A percentile compares a stretch with the other conserved stretches of the same genome.
Conservation (phyloP, 768 basidiomycete genomes). For the Podaxis carcinomalis region DNA sequence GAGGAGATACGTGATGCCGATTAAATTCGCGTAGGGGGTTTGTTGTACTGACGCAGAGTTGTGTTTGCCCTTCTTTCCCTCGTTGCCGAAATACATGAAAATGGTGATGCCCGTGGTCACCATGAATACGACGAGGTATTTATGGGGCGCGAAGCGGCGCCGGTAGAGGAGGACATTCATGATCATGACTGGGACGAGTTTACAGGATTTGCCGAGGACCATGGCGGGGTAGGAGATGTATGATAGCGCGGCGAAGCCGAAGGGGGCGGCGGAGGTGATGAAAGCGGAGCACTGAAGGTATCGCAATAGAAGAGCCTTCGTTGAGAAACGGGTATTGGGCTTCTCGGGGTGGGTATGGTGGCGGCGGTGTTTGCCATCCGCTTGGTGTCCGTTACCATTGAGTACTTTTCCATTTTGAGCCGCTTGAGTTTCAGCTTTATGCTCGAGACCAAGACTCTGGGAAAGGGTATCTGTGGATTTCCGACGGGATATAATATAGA, state of each 20-base stretch:
- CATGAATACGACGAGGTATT: conserved; percentile 92
- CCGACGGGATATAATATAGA: conserved; percentile 66
- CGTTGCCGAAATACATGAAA: conserved; percentile 87
- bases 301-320: conserved; percentile 53
- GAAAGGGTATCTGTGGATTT: conserved; percentile 47
- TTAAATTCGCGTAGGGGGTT: conserved; percentile 52
- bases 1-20: conserved; percentile 73
- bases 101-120: conserved; percentile 89
- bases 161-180: conserved; percentile 97
- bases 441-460: conserved; percentile 60
- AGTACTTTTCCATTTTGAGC: conserved; percentile 23
- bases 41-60: conserved; percentile 25
- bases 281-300: conserved; percentile 85
- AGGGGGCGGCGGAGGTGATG: conserved; percentile 89
- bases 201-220: conserved; percentile 98
- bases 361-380: conserved; percentile 35
- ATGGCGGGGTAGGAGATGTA: conserved; percentile 98
- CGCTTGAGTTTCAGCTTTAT: conserved; percentile 21
- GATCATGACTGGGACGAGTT: conserved; percentile 96
- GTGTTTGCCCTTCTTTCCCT: conserved; percentile 38
- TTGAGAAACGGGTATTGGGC: conserved; percentile 31
- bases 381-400: conserved; percentile 22
- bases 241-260: conserved; percentile 91
- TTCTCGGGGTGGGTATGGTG: conserved; percentile 26
- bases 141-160: conserved; percentile 87